Evolutionary conservation across 148 eudicot genomes (phyloP).

Genomic region (Agrostemma githago): DNA sequence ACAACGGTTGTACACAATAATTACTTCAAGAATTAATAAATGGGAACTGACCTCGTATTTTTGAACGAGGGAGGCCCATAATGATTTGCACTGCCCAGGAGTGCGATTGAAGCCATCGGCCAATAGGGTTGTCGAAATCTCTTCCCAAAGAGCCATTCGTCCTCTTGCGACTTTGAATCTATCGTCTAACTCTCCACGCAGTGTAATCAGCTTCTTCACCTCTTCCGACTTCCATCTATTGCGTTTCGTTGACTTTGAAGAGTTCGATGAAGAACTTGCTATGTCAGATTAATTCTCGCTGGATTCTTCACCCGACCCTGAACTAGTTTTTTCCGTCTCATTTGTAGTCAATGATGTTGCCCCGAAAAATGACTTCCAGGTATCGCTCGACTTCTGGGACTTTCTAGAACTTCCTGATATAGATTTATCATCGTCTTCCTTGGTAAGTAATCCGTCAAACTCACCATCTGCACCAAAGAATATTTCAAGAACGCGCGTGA

Average conservation of each 20-base stretch:
- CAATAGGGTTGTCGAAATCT: slow-evolving; percentile 61
- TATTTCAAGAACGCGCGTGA: neutral
- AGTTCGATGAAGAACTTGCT: slow-evolving; percentile 23
- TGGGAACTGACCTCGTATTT: slow-evolving; percentile 73
- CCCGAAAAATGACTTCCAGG: slow-evolving; percentile 41
- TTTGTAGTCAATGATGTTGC: slow-evolving; percentile 25
- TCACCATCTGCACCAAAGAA: slow-evolving; percentile 36
- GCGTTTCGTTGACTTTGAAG: slow-evolving; percentile 53
- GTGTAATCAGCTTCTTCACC: slow-evolving; percentile 57
- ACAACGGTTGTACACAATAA: too few species aligned
- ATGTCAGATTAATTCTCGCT: slow-evolving; percentile 30
- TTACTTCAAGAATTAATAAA: too few species aligned
- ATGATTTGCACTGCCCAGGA: slow-evolving; percentile 92
- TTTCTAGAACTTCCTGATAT: slow-evolving; percentile 30
- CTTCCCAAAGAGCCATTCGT: slow-evolving; percentile 98
- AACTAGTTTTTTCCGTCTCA: slow-evolving; percentile 26
- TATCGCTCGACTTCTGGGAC: slow-evolving; percentile 38
- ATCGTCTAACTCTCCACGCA: slow-evolving; percentile 70
- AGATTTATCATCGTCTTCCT: slow-evolving; percentile 37
- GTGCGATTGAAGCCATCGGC: slow-evolving; percentile 63
- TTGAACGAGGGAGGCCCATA: slow-evolving; percentile 84
- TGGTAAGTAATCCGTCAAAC: slow-evolving; percentile 34
- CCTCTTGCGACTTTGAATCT: slow-evolving; percentile 71
- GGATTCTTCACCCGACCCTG: slow-evolving; percentile 28
- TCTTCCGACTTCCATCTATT: slow-evolving; percentile 95